These are phyloP conservation scores for Cordyceps sp. DNA, from an alignment of 2,329 filamentous ascomycete species.

Conservation along the genomic window DNA sequence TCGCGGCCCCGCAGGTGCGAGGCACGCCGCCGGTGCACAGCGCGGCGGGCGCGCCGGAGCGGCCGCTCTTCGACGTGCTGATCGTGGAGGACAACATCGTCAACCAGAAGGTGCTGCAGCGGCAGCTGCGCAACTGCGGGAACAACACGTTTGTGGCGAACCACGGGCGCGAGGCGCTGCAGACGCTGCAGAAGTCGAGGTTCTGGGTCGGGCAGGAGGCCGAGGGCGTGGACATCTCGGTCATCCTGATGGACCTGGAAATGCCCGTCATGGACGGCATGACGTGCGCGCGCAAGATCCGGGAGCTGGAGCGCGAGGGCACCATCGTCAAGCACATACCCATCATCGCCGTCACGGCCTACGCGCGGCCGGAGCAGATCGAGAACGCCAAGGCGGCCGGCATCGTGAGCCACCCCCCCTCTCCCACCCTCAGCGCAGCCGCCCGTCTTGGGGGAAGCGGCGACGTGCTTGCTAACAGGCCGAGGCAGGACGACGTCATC, in stretches of 20 bases:
- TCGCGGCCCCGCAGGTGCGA: constrained; percentile 5
- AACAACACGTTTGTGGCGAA: constrained; percentile 47
- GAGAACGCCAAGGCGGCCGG: constrained; percentile 53
- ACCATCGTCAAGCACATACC: constrained; percentile 50
- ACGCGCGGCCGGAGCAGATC: constrained; percentile 60
- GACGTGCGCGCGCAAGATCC: constrained; percentile 53
- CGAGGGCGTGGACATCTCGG: constrained; percentile 36
- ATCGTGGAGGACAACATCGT: constrained; percentile 55
- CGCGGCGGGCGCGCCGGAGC: constrained; percentile 2
- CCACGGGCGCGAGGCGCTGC: constrained; percentile 45
- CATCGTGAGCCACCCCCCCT: constrained; percentile 36
- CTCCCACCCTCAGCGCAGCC: neutral
- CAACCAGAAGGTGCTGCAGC: constrained; percentile 47
- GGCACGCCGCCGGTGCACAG: constrained; percentile 2
- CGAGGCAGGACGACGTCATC: constrained; percentile 51
- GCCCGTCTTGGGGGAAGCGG: too few relatives aligned
- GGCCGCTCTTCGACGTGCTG: constrained; percentile 32
- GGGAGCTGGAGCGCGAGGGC: constrained; percentile 47
- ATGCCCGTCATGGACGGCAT: constrained; percentile 77
- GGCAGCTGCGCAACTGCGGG: constrained; percentile 42
- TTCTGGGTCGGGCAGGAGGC: constrained; percentile 35
- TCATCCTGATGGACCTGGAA: constrained; percentile 68
- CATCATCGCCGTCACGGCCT: constrained; percentile 71
- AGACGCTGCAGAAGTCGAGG: constrained; percentile 35
- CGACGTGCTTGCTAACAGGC: constrained; percentile 1